Evolutionary conservation across 495 filamentous ascomycete species (phyloP).

Genomic region (Terfezia boudieri): DNA sequence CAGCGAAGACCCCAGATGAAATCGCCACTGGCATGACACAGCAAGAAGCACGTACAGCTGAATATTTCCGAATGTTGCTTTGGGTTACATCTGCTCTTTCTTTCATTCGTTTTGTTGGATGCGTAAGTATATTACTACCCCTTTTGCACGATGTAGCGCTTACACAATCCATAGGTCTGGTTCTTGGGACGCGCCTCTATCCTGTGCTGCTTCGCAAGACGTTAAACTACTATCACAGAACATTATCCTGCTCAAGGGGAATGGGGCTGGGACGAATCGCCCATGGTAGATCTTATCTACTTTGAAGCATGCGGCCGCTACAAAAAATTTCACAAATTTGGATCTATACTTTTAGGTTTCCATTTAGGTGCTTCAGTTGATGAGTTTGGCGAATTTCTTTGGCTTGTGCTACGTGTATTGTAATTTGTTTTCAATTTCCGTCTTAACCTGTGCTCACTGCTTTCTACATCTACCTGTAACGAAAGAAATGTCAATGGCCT

Average conservation of each 20-base stretch:
- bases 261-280: neutral
- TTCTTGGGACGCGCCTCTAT: constrained; percentile 84
- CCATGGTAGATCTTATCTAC: too few species aligned
- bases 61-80: constrained; percentile 81
- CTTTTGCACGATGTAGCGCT: neutral
- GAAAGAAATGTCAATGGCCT: too few species aligned
- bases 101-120: constrained; percentile 71
- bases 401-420: too few species aligned
- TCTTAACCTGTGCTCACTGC: too few species aligned
- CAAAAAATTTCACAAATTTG: too few species aligned
- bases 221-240: constrained; percentile 27
- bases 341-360: too few species aligned
- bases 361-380: too few species aligned
- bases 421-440: too few species aligned
- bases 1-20: constrained; percentile 21
- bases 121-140: constrained; percentile 19
- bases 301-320: too few species aligned
- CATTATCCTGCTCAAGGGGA: neutral
- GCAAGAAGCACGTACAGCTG: constrained; percentile 42
- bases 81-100: constrained; percentile 73
- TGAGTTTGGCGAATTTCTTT: too few species aligned
- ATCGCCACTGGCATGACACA: constrained; percentile 22
- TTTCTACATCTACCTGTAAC: too few species aligned
- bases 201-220: constrained; percentile 79
- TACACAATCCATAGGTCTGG: constrained; percentile 29